Base-by-base conservation (phyloP, 1,284 basidiomycete genomes). In the Volvariella surrecta region DNA sequence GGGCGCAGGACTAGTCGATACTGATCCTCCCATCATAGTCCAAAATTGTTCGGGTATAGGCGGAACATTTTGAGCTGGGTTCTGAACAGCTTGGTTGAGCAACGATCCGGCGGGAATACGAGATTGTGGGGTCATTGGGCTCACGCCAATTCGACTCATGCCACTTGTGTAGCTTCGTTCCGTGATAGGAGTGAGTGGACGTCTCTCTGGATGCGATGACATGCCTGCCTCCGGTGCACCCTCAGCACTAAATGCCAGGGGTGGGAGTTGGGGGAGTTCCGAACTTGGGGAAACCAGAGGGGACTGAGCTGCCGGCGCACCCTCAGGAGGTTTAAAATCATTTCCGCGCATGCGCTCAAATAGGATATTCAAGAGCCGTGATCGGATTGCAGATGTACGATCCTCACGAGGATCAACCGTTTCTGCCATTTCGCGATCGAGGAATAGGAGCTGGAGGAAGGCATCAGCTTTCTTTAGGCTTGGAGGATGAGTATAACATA, bases 351-450 rank as follows among this genome's bases (percentile, higher is more conserved):
- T 80, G 43, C 82, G 77, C 39, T 82, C 74, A 35, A 73, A 64
- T 10, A 91, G 68, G 28, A 91, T 75, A 30, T 70, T 66, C 46
- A 76, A 67, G 46, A 91, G 71, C 43, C 73, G 68, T 4, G 73
- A 65, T 7, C 89, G 74, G 48, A 89, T 73, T 4, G 67, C 66
- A 2, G 86, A 80, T 2, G 88, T 89, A 28, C 75, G 74, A 52
- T 88, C 86, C 45, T 89, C 82, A 39, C 87, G 72, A 46, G 85
- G 82, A 58, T 95, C 87, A 50, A 91, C 67, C 30, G 64, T 66
- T 59, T 94, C 84, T 11, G 88, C 89, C 10, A 80, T 67, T 52
- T 93, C 90, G 40, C 91, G 79, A 48, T 92, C 89, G 45, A 98
- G 71, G 72, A 97, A 98, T 16, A 97, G 79, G 41, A 82, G 73